Conservation (phyloP, 495 filamentous ascomycete genomes). For the Penicillium paxilli region DNA sequence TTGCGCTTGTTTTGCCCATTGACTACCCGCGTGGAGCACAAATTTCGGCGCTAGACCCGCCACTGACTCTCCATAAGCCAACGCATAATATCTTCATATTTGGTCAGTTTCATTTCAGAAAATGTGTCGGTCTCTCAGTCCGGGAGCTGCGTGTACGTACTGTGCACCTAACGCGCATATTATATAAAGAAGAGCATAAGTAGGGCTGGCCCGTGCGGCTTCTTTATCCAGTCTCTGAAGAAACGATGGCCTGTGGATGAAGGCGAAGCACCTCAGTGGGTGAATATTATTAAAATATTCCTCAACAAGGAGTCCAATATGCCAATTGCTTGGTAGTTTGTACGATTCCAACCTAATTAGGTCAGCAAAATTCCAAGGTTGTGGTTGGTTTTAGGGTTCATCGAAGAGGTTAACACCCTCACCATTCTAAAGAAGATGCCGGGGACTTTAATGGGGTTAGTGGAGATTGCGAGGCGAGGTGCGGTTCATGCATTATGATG, state of each 20-base stretch:
- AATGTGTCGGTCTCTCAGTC: no score
- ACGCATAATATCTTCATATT: slow-evolving; percentile 9
- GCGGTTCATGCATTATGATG: background rate
- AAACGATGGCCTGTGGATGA: slow-evolving; percentile 37
- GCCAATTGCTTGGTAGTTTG: slow-evolving; percentile 21
- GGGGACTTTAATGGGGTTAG: background rate
- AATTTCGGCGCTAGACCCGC: slow-evolving; percentile 9
- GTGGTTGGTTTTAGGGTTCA: background rate
- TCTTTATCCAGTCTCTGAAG: slow-evolving; percentile 30
- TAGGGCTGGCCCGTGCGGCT: slow-evolving; percentile 2
- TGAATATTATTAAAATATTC: slow-evolving; percentile 40
- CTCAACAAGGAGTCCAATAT: slow-evolving; percentile 27
- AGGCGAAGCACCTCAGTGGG: slow-evolving; percentile 36
- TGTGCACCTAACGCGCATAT: slow-evolving; percentile 38
- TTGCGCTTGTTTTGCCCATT: slow-evolving; percentile 33
- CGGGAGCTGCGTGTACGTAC: no score
- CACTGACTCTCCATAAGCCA: slow-evolving; percentile 23
- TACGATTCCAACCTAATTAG: slow-evolving; percentile 16
- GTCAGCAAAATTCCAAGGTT: background rate
- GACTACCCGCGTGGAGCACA: slow-evolving; percentile 21
- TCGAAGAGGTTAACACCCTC: background rate
- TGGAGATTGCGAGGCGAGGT: background rate
- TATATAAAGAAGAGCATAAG: slow-evolving; percentile 30
- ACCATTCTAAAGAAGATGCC: slow-evolving; percentile 10
- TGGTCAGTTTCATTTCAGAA: no score